Conservation (phyloP, 2,329 filamentous ascomycete genomes). For the Hymenoscyphus albidus region DNA sequence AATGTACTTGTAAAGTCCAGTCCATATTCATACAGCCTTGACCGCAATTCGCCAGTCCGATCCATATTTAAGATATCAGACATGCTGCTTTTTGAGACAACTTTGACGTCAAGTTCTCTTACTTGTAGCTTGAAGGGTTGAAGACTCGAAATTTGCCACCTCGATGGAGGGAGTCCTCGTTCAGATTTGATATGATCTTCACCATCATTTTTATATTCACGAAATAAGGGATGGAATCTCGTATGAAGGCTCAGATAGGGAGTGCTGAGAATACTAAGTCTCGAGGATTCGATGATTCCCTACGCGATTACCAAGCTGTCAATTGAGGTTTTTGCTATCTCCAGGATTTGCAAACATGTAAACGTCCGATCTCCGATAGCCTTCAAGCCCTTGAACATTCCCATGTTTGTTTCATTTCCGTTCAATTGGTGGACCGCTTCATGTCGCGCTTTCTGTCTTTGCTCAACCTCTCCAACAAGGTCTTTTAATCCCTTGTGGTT, state of each 20-base stretch:
- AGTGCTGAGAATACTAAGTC: background rate
- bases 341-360: constrained; percentile 49
- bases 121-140: too few species aligned
- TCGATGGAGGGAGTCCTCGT: too few species aligned
- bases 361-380: constrained; percentile 38
- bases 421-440: constrained; percentile 44
- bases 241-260: background rate
- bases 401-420: constrained; percentile 29
- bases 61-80: too few species aligned
- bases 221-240: background rate
- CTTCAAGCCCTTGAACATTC: constrained; percentile 34
- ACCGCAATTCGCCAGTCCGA: too few species aligned
- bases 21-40: too few species aligned
- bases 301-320: constrained; percentile 51
- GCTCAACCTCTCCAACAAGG: constrained; percentile 51
- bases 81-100: too few species aligned
- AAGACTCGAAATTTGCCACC: too few species aligned
- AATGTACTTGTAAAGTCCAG: too few species aligned
- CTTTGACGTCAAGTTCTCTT: too few species aligned
- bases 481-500: constrained; percentile 50
- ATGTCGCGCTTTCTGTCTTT: constrained; percentile 47
- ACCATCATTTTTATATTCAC: too few species aligned
- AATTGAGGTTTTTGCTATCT: constrained; percentile 51
- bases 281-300: background rate
- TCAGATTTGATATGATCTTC: too few species aligned